Conservation (phyloP, 805 yeast species). For the Barnettozyma vustinii region DNA sequence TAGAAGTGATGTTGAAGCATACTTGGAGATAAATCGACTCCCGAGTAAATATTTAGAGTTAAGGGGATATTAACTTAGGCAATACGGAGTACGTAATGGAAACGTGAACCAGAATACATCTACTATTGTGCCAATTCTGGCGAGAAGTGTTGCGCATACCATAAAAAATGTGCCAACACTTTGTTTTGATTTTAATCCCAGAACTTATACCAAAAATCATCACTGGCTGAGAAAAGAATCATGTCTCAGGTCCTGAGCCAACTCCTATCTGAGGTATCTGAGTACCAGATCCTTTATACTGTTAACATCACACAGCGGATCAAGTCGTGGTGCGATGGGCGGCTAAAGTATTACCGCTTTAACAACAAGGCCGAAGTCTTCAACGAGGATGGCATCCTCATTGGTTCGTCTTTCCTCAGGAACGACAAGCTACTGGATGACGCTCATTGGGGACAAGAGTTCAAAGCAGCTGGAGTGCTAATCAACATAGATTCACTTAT, state of each 20-base stretch:
- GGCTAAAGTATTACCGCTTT: slow-evolving; percentile 16
- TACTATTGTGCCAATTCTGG: not conserved
- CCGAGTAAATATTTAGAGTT: too few relatives aligned
- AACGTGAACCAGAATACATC: too few relatives aligned
- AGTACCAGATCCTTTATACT: slow-evolving; percentile 20
- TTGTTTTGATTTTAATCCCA: not conserved
- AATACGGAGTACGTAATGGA: too few relatives aligned
- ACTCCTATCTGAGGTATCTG: slow-evolving; percentile 19
- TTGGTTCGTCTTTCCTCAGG: slow-evolving; percentile 14
- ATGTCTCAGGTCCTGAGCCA: not conserved
- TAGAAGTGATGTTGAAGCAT: too few relatives aligned
- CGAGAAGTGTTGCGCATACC: not conserved
- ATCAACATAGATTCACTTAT: slow-evolving; percentile 13
- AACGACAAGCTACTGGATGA: slow-evolving; percentile 10
- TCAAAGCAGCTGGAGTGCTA: slow-evolving; percentile 16
- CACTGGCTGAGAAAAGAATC: not conserved
- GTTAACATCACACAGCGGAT: slow-evolving; percentile 17
- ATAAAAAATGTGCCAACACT: not conserved
- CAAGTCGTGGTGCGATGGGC: slow-evolving; percentile 24
- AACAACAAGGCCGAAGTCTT: slow-evolving; percentile 20
- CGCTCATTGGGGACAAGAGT: slow-evolving; percentile 12
- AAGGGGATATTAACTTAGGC: too few relatives aligned
- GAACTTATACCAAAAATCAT: too few relatives aligned
- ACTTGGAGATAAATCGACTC: too few relatives aligned
- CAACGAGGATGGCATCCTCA: slow-evolving; percentile 13